Conservation (phyloP, 1,284 basidiomycete genomes). For the Melampsora larici-populina region DNA sequence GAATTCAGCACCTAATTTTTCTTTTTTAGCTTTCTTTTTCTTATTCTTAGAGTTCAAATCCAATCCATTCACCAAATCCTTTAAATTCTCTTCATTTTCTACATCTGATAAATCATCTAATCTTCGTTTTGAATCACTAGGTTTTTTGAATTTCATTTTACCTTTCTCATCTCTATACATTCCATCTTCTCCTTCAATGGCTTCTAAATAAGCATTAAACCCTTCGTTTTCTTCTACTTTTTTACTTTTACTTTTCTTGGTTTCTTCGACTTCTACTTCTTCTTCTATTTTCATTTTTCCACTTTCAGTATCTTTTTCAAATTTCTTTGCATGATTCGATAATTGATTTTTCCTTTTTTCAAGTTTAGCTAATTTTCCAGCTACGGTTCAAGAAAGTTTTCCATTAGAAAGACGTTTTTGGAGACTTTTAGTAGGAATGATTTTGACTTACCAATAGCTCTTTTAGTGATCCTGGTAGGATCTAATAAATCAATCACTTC, state of each 20-base stretch:
- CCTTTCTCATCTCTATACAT: slow-evolving; percentile 79
- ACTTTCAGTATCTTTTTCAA: slow-evolving; percentile 78
- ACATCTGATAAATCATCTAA: slow-evolving; percentile 60
- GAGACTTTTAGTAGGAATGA: no score
- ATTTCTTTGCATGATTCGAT: slow-evolving; percentile 65
- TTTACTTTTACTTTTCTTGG: slow-evolving; percentile 44
- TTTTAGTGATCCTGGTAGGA: slow-evolving; percentile 65
- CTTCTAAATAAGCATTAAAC: slow-evolving; percentile 80
- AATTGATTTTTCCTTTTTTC: slow-evolving; percentile 59
- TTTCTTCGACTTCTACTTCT: slow-evolving; percentile 52
- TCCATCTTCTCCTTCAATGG: slow-evolving; percentile 77
- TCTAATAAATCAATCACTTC: slow-evolving; percentile 93
- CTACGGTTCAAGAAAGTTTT: slow-evolving; percentile 14
- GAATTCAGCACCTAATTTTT: slow-evolving; percentile 78
- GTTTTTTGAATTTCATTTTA: slow-evolving; percentile 90
- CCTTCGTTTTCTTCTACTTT: slow-evolving; percentile 62
- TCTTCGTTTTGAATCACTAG: slow-evolving; percentile 75
- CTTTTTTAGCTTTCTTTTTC: slow-evolving; percentile 58
- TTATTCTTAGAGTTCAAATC: slow-evolving; percentile 65
- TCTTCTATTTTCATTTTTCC: slow-evolving; percentile 87
- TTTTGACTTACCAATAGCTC: slow-evolving; percentile 68
- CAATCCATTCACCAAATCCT: slow-evolving; percentile 46
- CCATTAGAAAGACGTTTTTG: no score
- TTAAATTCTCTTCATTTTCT: slow-evolving; percentile 57
- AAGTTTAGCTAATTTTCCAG: slow-evolving; percentile 44